A percentile compares a stretch with the other conserved stretches of the same genome.
These are phyloP conservation scores for Hydnum rufescens DNA, from an alignment of 768 basidiomycete genomes.

Conservation along the genomic window DNA sequence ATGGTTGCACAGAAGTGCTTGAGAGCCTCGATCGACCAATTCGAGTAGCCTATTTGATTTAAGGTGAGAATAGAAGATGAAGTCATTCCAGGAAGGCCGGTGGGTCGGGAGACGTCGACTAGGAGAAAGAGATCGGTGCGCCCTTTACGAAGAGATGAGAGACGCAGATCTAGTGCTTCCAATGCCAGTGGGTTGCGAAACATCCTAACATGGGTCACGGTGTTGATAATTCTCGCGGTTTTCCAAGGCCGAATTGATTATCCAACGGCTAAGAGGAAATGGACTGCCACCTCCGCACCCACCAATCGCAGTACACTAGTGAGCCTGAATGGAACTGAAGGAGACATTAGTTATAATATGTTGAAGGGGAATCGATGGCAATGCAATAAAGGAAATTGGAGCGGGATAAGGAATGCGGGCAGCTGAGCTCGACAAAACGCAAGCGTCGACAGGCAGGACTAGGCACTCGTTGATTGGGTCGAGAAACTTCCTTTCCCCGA, in stretches of 20 bases:
- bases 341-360: too few species aligned
- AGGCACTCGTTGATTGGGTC: too few species aligned
- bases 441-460: too few species aligned
- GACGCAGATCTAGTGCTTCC: constrained; percentile 73
- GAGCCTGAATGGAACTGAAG: too few species aligned
- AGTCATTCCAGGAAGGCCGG: constrained; percentile 82
- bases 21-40: too few species aligned
- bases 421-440: too few species aligned
- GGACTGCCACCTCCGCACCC: constrained; percentile 28
- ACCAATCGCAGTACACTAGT: too few species aligned
- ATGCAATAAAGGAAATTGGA: too few species aligned
- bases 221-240: not conserved
- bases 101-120: constrained; percentile 72
- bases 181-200: constrained; percentile 39
- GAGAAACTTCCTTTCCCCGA: too few species aligned
- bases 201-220: not conserved
- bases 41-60: constrained; percentile 85
- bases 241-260: constrained; percentile 59
- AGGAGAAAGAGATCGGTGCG: constrained; percentile 67
- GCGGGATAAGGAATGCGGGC: too few species aligned
- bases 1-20: too few species aligned
- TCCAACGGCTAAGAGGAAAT: constrained; percentile 60
- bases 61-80: constrained; percentile 75
- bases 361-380: too few species aligned
- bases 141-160: constrained; percentile 95